Evolutionary conservation across 139 green algal genomes (phyloP).

Genomic region (Desmodesmus armatus): DNA sequence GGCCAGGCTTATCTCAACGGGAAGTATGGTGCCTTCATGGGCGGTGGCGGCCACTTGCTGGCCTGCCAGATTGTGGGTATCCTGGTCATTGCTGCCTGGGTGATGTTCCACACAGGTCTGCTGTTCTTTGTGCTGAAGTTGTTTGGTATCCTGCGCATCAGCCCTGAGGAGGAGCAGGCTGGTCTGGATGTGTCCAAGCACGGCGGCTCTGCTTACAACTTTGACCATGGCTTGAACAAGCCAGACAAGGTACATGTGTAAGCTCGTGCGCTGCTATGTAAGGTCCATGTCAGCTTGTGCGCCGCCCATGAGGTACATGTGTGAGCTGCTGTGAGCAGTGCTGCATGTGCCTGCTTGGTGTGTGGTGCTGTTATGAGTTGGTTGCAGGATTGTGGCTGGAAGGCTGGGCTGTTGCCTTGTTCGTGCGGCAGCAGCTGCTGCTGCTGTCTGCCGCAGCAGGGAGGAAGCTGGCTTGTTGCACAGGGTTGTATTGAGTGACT

Average conservation of each 20-base stretch:
- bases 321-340: no score
- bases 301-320: background rate
- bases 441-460: no score
- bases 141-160: constrained; percentile 67
- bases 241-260: constrained; percentile 29
- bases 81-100: constrained; percentile 67
- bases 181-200: constrained; percentile 80
- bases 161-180: constrained; percentile 69
- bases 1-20: constrained; percentile 56
- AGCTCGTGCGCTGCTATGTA: background rate
- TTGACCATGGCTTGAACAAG: constrained; percentile 43
- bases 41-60: constrained; percentile 62
- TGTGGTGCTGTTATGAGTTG: no score
- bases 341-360: no score
- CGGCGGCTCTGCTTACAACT: constrained; percentile 61
- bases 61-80: constrained; percentile 71
- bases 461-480: no score
- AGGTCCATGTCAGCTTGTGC: background rate
- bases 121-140: constrained; percentile 81
- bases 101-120: background rate
- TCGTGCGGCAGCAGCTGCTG: no score
- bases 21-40: constrained; percentile 73
- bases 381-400: no score
- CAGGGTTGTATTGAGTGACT: no score
- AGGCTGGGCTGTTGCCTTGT: no score